These are phyloP conservation scores for Akanthomyces muscarius DNA, from an alignment of 2,329 filamentous ascomycete genomes.

Conservation along the genomic window DNA sequence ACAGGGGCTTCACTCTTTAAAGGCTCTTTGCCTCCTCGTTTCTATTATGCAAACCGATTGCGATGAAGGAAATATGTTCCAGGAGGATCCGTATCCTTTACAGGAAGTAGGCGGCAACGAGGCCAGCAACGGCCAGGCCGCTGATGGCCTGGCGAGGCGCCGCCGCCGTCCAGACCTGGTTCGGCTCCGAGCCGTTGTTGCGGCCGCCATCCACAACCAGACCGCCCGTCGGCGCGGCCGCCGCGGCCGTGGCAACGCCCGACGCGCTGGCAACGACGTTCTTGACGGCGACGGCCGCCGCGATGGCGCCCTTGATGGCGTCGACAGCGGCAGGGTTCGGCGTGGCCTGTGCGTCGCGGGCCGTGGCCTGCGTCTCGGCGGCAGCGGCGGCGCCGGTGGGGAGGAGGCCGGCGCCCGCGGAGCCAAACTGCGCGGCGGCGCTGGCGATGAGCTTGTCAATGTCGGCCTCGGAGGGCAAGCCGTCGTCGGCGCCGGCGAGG, in stretches of 20 bases:
- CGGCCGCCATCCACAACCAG: background rate
- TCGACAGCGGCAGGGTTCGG: constrained; percentile 1
- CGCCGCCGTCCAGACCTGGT: constrained; percentile 15
- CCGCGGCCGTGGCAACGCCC: background rate
- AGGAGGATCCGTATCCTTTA: constrained; percentile 25
- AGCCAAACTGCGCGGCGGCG: background rate
- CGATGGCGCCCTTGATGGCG: background rate
- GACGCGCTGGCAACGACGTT: no score
- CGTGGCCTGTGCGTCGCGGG: background rate
- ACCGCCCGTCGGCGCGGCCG: background rate
- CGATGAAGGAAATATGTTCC: background rate
- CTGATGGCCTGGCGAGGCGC: constrained; percentile 30
- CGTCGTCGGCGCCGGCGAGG: constrained; percentile 8
- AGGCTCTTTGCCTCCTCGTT: background rate
- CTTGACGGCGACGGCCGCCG: background rate
- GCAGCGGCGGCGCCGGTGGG: background rate
- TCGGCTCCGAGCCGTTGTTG: background rate
- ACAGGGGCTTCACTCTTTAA: background rate
- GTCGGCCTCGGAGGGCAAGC: constrained; percentile 7
- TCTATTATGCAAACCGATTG: background rate
- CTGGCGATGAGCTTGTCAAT: constrained; percentile 6
- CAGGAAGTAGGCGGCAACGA: constrained; percentile 38
- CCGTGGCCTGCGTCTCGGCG: background rate
- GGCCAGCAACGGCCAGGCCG: constrained; percentile 35
- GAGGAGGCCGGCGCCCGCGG: background rate